Base-by-base conservation (phyloP, 2,329 filamentous ascomycete species). In the Gnomoniopsis sp. region DNA sequence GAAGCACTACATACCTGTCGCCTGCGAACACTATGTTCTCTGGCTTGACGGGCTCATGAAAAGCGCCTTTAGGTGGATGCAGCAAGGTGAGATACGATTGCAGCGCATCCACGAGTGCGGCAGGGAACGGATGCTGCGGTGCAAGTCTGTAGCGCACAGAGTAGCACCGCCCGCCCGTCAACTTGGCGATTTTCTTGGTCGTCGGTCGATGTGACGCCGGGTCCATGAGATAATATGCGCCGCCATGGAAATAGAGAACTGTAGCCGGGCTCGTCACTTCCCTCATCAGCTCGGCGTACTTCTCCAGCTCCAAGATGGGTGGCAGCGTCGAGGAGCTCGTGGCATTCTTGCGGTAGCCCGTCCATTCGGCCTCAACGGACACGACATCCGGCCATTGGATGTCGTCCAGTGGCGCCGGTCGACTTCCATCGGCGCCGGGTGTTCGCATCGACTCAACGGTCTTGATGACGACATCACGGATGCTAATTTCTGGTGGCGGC, bases 171-270 rank as follows among this genome's bases (percentile, higher is more conserved):
- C 89, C 89, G 23, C 83, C 81, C 0, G 84, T 88, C 58, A 86
- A 70, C 67, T 87, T 85, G 22, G 89, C 88, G 15, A 93, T 74
- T 53, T 79, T 82, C 59, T 82, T 82, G 19, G 79, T 80, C 0
- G 80, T 72, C 0, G 76, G 70, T 2, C 90, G 83, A 67, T 91
- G 87, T 0, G 85, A 86, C 1, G 79, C 72, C 17, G 90, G 89
- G 65, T 93, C 90, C 66, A 88, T 80, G 30, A 91, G 79, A 64
- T 79, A 91, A 73, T 88, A 89, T 3, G 86, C 89, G 55, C 90
- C 90, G 62, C 89, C 89, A 70, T 93, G 89, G 65, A 93, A 82
- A 71, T 90, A 92, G 21, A 93, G 75, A 0, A 91, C 71, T 0
- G 88, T 91, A 1, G 81, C 79, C 3, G 83, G 80, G 52, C 76